Evolutionary conservation across 2,329 filamentous ascomycete species (phyloP).

Genomic region (Akanthomyces lecanii): DNA sequence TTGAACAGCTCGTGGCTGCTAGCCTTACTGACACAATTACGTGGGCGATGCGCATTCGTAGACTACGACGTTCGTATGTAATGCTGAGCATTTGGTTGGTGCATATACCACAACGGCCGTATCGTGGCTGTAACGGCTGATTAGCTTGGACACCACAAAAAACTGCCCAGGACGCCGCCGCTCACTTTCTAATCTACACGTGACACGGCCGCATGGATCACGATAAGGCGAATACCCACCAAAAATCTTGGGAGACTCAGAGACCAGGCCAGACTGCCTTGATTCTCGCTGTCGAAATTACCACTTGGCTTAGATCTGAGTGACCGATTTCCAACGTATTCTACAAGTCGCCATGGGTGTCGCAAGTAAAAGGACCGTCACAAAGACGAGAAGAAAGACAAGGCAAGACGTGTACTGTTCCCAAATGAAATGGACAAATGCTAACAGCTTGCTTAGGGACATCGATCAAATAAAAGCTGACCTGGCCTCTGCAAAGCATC

Average conservation of each 20-base stretch:
- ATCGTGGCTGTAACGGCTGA: too few relatives aligned
- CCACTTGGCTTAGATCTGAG: neutral
- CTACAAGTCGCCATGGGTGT: constrained; percentile 57
- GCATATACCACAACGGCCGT: too few relatives aligned
- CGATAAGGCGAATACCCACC: constrained; percentile 3
- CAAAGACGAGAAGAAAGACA: constrained; percentile 69
- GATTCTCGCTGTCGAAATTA: neutral
- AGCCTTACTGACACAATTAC: too few relatives aligned
- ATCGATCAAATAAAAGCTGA: constrained; percentile 90
- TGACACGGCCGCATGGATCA: neutral
- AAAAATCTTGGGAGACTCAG: neutral
- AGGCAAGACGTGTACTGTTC: constrained; percentile 45
- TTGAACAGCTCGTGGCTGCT: too few relatives aligned
- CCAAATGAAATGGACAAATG: neutral
- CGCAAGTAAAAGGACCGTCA: constrained; percentile 60
- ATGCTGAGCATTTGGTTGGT: too few relatives aligned
- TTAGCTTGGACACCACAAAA: too few relatives aligned
- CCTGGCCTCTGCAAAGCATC: constrained; percentile 71
- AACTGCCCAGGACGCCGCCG: too few relatives aligned
- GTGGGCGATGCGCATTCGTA: too few relatives aligned
- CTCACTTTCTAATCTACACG: neutral
- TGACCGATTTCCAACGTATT: neutral
- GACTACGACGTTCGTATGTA: too few relatives aligned
- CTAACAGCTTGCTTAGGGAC: constrained; percentile 55
- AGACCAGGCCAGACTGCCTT: neutral